Percentiles rank a stretch among this genome's conserved stretches.
These are phyloP conservation scores for Verruconis gallopava DNA, from an alignment of 2,329 filamentous ascomycete genomes.

Conservation along the genomic window DNA sequence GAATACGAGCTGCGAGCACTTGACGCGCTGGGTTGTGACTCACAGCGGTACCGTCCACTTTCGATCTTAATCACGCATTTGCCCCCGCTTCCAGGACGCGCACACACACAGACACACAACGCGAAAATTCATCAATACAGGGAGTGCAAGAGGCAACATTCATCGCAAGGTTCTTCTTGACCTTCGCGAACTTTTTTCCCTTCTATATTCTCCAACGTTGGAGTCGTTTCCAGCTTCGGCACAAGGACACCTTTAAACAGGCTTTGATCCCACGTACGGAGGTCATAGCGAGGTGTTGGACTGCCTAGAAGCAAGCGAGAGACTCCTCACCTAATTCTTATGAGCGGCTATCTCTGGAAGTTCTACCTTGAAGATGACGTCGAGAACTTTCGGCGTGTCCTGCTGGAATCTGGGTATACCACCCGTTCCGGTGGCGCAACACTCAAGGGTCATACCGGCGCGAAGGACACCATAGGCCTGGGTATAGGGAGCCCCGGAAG, in stretches of 20 bases:
- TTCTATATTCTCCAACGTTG: slow-evolving; percentile 12
- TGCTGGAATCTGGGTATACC: slow-evolving; percentile 57
- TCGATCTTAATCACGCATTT: no score
- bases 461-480: slow-evolving; percentile 11
- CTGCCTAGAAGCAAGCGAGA: slow-evolving; percentile 40
- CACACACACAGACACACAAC: no score
- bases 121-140: not conserved
- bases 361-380: slow-evolving; percentile 96
- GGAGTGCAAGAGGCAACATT: not conserved
- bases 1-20: no score
- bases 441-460: slow-evolving; percentile 34
- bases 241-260: slow-evolving; percentile 60
- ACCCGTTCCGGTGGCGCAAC: slow-evolving; percentile 24
- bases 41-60: no score
- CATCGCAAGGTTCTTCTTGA: not conserved
- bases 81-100: not conserved
- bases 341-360: slow-evolving; percentile 97
- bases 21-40: no score
- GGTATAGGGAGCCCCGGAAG: slow-evolving; percentile 29
- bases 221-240: slow-evolving; percentile 37
- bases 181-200: not conserved
- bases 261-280: slow-evolving; percentile 61
- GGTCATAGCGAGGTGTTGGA: slow-evolving; percentile 77
- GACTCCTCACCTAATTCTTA: slow-evolving; percentile 38
- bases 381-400: slow-evolving; percentile 80